Evolutionary conservation across 371 early-diverging fungal species (phyloP), one percentile per base, ranked within the genome.

Genomic region (Lichtheimia ramosa): DNA sequence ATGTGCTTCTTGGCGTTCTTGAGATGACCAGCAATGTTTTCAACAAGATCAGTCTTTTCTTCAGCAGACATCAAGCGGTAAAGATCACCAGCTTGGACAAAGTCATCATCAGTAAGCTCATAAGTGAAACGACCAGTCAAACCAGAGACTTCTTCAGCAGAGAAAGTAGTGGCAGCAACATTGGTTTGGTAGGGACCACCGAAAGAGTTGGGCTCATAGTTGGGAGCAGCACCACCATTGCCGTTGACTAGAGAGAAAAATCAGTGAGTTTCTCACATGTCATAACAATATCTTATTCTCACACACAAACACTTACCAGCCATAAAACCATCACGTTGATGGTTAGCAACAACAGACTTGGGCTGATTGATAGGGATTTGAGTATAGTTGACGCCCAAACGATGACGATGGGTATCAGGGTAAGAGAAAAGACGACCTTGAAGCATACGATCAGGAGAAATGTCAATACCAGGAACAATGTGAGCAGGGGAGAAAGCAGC

Each of bases 371-470:
- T 88, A 42, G 92, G 92, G 25, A 92, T 73, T 69, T 90, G 88
- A 43, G 63, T 66, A 49, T 81, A 91, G 83, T 92, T 92, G 62
- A 80, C 46, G 15, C 92, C 91, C 54, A 92, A 74, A 60, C 92
- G 87, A 69, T 90, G 85, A 54, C 85, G 86, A 60, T 90, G 91
- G 24, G 92, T 89, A 72, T 92, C 92, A 2, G 82, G 70, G 73
- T 91, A 92, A 46, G 86, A 84, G 79, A 90, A 89, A 52, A 90
- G 71, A 56, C 92, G 90, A 21, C 89, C 89, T 65, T 91, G 90
- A 52, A 92, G 71, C 87, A 92, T 84, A 63, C 81, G 83, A 71
- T 92, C 92, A 54, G 79, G 76, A 41, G 86, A 71, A 54, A 83
- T 66, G 10, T 85, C 89, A 62, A 92, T 88, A 56, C 92, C 92